Conservation (phyloP, 768 basidiomycete genomes). For the Crassisporium funariophilum region DNA sequence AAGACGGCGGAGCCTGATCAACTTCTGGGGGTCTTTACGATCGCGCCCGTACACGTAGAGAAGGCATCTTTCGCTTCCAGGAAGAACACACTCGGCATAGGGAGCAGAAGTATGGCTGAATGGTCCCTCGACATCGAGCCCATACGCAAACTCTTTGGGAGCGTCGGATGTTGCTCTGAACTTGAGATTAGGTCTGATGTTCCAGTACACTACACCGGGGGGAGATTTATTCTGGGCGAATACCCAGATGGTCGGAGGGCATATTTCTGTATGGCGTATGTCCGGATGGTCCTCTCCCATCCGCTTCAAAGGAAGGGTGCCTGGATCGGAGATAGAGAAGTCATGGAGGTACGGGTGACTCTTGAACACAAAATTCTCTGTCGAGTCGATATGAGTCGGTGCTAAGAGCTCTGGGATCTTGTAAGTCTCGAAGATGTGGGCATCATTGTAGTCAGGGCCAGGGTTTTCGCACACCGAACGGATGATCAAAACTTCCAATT, state of each 20-base stretch:
- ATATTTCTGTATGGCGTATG: conserved; percentile 16
- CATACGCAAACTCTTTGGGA: background rate
- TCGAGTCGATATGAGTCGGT: conserved; percentile 11
- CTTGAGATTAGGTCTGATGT: conserved; percentile 18
- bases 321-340: conserved; percentile 45
- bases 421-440: conserved; percentile 33
- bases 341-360: no score
- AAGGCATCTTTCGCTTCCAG: background rate
- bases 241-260: conserved; percentile 26
- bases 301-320: conserved; percentile 27
- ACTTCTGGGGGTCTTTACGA: conserved; percentile 30
- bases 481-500: conserved; percentile 53
- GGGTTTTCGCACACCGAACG: conserved; percentile 34
- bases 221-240: conserved; percentile 23
- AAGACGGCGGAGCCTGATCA: conserved; percentile 42
- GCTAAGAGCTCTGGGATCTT: conserved; percentile 20
- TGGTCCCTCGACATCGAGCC: background rate
- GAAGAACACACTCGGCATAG: background rate
- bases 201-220: conserved; percentile 26
- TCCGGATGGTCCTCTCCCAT: conserved; percentile 20
- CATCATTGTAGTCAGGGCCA: conserved; percentile 18
- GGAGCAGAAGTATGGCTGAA: background rate
- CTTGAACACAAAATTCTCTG: no score
- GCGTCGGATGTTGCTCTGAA: conserved; percentile 9
- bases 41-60: conserved; percentile 14